Evolutionary conservation across 257 asterid genomes (phyloP).

Genomic region (Rubia yunnanensis): DNA sequence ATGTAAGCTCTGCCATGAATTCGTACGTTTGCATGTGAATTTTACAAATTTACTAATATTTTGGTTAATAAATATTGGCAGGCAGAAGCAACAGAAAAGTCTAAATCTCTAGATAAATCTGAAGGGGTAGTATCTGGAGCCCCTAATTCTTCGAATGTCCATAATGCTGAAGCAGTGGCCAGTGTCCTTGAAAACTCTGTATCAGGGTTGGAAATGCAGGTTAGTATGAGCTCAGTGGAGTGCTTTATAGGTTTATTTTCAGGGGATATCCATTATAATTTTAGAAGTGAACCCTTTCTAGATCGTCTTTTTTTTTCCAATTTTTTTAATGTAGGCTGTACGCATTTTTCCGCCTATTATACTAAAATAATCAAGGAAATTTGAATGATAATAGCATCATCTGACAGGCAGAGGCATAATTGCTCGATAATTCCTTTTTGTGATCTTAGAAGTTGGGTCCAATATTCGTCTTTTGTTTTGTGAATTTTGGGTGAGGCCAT

Average conservation of each 20-base stretch:
- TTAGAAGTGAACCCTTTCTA: not conserved
- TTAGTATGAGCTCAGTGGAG: conserved; percentile 5
- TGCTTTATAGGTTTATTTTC: not conserved
- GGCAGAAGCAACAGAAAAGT: conserved; percentile 57
- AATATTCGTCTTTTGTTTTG: no score
- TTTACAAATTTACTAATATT: not conserved
- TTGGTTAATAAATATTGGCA: conserved; percentile 17
- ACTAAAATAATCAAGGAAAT: no score
- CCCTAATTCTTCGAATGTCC: conserved; percentile 32
- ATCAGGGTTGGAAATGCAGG: conserved; percentile 27
- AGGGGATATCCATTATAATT: not conserved
- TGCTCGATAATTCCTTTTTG: no score
- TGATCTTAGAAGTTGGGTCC: no score
- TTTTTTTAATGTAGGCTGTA: no score
- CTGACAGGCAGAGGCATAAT: no score
- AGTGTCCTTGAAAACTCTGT: conserved; percentile 23
- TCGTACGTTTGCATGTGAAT: conserved; percentile 4
- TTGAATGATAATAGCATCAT: no score
- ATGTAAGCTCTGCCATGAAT: conserved; percentile 37
- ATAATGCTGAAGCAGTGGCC: conserved; percentile 26
- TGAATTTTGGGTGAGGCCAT: no score
- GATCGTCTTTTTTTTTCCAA: not conserved
- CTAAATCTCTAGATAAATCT: conserved; percentile 33
- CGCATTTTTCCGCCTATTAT: no score
- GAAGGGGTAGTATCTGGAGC: conserved; percentile 27